These are phyloP conservation scores for Adiantum capillusveneris DNA, from an alignment of 75 land plant species.

Conservation along the genomic window DNA sequence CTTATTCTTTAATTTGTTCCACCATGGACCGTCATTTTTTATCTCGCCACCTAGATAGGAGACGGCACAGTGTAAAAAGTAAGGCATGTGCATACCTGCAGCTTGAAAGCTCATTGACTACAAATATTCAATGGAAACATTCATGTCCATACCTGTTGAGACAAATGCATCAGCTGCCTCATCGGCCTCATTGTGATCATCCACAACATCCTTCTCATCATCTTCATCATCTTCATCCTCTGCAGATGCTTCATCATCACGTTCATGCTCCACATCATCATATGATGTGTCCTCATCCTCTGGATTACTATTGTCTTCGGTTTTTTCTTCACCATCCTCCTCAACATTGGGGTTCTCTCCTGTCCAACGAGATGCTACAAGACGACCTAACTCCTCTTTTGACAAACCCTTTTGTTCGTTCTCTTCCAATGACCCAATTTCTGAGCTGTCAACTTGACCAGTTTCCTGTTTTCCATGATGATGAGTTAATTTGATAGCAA, in stretches of 20 bases:
- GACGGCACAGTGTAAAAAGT: no score
- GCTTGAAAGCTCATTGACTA: no score
- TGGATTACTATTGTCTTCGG: slow-evolving; percentile 9
- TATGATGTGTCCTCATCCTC: slow-evolving; percentile 29
- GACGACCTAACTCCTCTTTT: slow-evolving; percentile 80
- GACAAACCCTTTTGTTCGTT: slow-evolving; percentile 45
- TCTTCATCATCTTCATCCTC: slow-evolving; percentile 46
- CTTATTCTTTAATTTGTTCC: slow-evolving; percentile 52
- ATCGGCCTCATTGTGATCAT: slow-evolving; percentile 2
- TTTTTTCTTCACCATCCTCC: slow-evolving; percentile 1
- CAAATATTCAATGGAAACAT: slow-evolving; percentile 2
- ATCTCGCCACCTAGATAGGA: slow-evolving; percentile 17
- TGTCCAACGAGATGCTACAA: slow-evolving; percentile 95
- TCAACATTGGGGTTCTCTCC: slow-evolving; percentile 47
- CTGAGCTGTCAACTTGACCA: no score
- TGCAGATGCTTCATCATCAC: slow-evolving; percentile 36
- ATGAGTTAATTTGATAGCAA: no score
- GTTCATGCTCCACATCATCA: slow-evolving; percentile 20
- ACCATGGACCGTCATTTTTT: slow-evolving; percentile 38
- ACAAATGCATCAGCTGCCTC: slow-evolving; percentile 8
- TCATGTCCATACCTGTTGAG: slow-evolving; percentile 13
- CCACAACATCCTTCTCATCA: slow-evolving; percentile 23
- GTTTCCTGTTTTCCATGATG: no score
- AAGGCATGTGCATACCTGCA: no score
- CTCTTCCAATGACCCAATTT: slow-evolving; percentile 2